phyloP scores from a whole-genome alignment of 768 basidiomycete genomes.

The Mycena chlorophos region DNA sequence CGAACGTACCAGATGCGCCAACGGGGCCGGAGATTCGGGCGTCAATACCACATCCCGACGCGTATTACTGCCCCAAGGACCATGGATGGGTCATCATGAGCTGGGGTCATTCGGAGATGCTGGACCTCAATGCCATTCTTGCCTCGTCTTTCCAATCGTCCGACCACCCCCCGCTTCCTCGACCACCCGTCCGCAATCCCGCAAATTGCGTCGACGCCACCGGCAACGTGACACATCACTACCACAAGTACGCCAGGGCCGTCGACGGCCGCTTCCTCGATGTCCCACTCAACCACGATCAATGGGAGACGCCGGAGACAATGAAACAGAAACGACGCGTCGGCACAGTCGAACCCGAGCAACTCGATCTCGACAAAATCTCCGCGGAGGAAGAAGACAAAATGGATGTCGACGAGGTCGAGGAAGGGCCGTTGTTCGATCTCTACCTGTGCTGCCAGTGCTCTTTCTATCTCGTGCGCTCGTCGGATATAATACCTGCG shows the following conservation, averaged over 20 bases:
- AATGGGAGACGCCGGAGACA: conserved; percentile 56
- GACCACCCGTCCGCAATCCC: conserved; percentile 39
- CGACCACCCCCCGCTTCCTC: conserved; percentile 51
- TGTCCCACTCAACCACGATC: conserved; percentile 56
- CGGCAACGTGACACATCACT: conserved; percentile 74
- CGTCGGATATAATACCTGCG: conserved; percentile 63
- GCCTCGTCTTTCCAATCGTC: conserved; percentile 51
- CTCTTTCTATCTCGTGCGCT: conserved; percentile 69
- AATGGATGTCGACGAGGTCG: conserved; percentile 39
- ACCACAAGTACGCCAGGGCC: conserved; percentile 71
- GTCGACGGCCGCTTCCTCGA: conserved; percentile 69
- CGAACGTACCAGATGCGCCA: conserved; percentile 36
- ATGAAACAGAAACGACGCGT: conserved; percentile 55
- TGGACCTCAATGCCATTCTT: conserved; percentile 62
- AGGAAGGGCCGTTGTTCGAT: conserved; percentile 61
- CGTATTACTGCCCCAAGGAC: conserved; percentile 79
- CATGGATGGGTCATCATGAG: conserved; percentile 80
- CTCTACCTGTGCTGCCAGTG: conserved; percentile 87
- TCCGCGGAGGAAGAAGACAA: conserved; percentile 34
- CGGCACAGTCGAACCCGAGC: conserved; percentile 35
- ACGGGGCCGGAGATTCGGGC: conserved; percentile 65
- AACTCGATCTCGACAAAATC: conserved; percentile 47
- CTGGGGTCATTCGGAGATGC: conserved; percentile 63
- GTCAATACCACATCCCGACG: conserved; percentile 77
- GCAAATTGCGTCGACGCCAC: conserved; percentile 18